Evolutionary conservation across 129 eudicot species (phyloP).

Genomic region (Lactuca sativa): DNA sequence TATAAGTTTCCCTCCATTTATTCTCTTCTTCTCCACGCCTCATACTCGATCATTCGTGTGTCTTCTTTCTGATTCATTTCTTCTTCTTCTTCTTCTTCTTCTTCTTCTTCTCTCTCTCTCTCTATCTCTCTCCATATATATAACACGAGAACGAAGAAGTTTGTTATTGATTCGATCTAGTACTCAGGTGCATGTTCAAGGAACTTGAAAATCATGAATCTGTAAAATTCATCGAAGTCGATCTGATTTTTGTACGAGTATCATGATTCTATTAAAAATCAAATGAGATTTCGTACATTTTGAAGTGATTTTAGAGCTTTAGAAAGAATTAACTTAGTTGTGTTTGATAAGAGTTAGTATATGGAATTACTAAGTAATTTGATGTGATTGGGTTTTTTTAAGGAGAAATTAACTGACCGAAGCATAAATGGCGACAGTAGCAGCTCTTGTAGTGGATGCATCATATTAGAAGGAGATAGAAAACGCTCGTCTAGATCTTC

Average conservation of each 20-base stretch:
- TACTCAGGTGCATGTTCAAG: slow-evolving; percentile 9
- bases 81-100: slow-evolving; percentile 9
- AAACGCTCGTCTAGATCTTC: slow-evolving; percentile 70
- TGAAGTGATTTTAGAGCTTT: not conserved
- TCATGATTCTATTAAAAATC: not conserved
- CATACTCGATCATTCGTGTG: slow-evolving; percentile 31
- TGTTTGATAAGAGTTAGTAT: not conserved
- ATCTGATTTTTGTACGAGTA: not conserved
- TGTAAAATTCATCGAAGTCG: slow-evolving; percentile 3
- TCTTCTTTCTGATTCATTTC: slow-evolving; percentile 30
- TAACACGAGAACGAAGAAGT: slow-evolving; percentile 1
- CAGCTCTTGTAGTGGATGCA: slow-evolving; percentile 39
- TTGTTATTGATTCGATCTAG: slow-evolving; percentile 5
- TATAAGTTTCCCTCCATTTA: slow-evolving; percentile 36
- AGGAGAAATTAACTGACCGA: slow-evolving; percentile 2
- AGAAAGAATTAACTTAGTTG: not conserved
- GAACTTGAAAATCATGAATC: not conserved
- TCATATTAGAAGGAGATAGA: slow-evolving; percentile 83
- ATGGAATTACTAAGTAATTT: not conserved
- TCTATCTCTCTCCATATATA: not conserved
- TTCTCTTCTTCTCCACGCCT: slow-evolving; percentile 28
- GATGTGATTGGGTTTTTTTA: slow-evolving; percentile 6
- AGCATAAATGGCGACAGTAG: slow-evolving; percentile 27
- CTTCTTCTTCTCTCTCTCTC: not conserved
- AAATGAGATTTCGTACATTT: not conserved